phyloP scores from a whole-genome alignment of 2,329 filamentous ascomycete genomes.

The Bipolaris sorokiniana region DNA sequence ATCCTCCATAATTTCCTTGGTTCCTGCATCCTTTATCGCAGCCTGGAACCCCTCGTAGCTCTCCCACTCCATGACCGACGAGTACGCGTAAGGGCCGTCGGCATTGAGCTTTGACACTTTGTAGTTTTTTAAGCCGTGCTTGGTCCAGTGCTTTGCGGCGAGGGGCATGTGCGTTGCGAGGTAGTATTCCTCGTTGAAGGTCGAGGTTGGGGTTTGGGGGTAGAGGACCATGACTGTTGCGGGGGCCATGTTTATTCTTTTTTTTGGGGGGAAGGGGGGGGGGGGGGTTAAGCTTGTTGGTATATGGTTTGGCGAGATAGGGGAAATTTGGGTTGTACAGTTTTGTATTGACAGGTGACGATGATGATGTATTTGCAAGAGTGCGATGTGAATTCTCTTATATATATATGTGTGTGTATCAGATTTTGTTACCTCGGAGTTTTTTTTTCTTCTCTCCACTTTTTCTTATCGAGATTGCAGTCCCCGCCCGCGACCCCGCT shows the following conservation, averaged over 20 bases:
- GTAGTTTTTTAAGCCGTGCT: constrained; percentile 48
- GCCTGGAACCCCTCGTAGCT: constrained; percentile 30
- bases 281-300: no score
- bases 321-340: no score
- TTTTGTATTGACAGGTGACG: no score
- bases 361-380: no score
- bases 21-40: constrained; percentile 22
- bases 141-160: constrained; percentile 49
- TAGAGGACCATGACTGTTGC: constrained; percentile 47
- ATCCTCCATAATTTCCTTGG: constrained; percentile 47
- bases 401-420: no score
- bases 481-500: no score
- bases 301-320: no score
- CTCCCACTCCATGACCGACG: constrained; percentile 33
- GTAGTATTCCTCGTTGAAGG: constrained; percentile 60
- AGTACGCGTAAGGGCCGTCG: constrained; percentile 31
- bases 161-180: constrained; percentile 56
- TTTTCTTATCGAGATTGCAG: no score
- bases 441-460: no score
- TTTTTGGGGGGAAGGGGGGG: no score
- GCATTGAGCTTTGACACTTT: constrained; percentile 27
- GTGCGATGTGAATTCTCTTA: no score
- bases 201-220: constrained; percentile 48
- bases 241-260: constrained; percentile 15
- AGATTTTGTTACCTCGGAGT: no score